Evolutionary conservation across 495 filamentous ascomycete genomes (phyloP), one percentile per base, ranked within the genome.

Genomic region (Usnea hakonensis): DNA sequence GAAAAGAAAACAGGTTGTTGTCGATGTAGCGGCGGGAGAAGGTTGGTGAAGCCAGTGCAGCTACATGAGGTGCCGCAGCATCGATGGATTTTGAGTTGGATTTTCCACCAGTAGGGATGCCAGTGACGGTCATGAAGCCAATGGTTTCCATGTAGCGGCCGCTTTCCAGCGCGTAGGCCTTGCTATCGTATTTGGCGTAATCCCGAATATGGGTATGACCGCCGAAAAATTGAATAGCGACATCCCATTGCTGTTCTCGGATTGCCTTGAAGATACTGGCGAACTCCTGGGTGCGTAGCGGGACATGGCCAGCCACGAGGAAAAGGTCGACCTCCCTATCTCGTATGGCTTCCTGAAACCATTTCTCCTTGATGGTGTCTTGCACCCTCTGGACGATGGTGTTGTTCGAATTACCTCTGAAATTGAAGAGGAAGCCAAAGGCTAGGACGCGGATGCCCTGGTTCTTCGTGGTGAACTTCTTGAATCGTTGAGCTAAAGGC

Each of bases 131-230:
- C 83, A 95, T 82, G 78, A 91, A 98, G 7, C 94, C 94, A 55
- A 97, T 85, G n/a, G 95, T 97, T 75, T 98, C 94, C 82, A 96
- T 91, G 73, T 96, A 98, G 3, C 93, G 82, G n/a, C 94, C 94
- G 68, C 88, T 91, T 37, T 91, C 91, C 17, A 98, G 74, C 1
- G 85, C 94, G 62, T 86, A 87, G 2, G 92, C 87, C 64, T 87
- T 88, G 50, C 79, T 76, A 70, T 97, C 94, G 69, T 89, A 97
- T 55, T 82, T 81, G 21, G 79, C 83, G 69, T 88, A 94, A 68
- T 98, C 91, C 7, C 94, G 84, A 48, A 96, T 87, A 70, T 98
- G 94, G 32, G 85, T 83, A 69, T 98, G 94, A 7, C 94, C 94
- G 52, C 90, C 93, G 59, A 98, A 91, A 72, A 97, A 96, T 65